Evolutionary conservation across 179 eudicot species (phyloP), one percentile per base, ranked within the genome.

Genomic region (Silene coronaria): DNA sequence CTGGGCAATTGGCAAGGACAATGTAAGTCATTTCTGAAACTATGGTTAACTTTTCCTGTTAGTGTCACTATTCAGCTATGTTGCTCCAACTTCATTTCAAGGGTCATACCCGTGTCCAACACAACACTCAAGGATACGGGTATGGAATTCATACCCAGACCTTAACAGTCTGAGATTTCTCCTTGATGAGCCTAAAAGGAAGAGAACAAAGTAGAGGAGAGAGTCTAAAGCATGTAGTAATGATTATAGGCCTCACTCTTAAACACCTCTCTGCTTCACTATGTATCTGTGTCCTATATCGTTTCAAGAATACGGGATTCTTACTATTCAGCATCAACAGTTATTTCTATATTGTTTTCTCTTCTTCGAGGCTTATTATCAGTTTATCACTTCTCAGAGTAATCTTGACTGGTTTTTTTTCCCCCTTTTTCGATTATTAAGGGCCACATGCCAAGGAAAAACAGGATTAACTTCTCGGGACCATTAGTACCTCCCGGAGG

Each of bases 401-500:
- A 53, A 53, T 53, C 58, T 53, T 14, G 58, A 21, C 58, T 14
- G 21, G 58, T 53, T 14, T 51, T 51, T 51, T 46, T 51, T 53
- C 17, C 17, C 10, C 48, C 21, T 17, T 53, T 53, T 53, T 17
- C 21, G 58, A 53, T 53, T 53, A 53, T 53, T 5, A 59, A 59
- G 26, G 92, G 82, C 46, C 82, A 82, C 70, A 58, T 78, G 34
- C 80, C 88, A 0, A 93, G 83, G 89, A 89, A 76, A 71, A 87
- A 75, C 82, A 87, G 97, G 76, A 88, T 96, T 11, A 87, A 82
- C 79, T 89, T 70, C 82, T 96, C 97, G 5, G 97, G 98, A 73
- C 99, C 98, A 27, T 67, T 96, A 77, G 74, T 96, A 83, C 97
- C 98, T 46, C 88, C 92, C 0, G 92, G 97, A 1, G 97, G 94